phyloP scores from a whole-genome alignment of 768 basidiomycete species.

The Hypholoma fasciculare region DNA sequence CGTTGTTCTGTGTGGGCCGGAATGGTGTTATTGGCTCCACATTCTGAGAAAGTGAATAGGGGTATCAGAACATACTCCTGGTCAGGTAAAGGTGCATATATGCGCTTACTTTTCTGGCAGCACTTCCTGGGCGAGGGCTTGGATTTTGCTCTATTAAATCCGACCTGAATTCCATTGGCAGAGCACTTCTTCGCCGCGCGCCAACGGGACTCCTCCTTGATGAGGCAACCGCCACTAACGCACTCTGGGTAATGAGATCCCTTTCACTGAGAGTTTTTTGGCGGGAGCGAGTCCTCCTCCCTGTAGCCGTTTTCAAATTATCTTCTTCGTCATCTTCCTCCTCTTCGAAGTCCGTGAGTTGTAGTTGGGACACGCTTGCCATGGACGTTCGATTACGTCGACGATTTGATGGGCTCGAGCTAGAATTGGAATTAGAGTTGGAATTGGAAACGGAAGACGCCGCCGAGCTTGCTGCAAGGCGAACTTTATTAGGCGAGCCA shows the following conservation, averaged over 20 bases:
- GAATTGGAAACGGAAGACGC: slow-evolving; percentile 11
- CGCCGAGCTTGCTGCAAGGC: slow-evolving; percentile 14
- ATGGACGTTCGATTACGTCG: slow-evolving; percentile 28
- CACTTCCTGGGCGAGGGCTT: slow-evolving; percentile 6
- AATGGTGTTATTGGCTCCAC: slow-evolving; percentile 42
- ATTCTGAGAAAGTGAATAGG: slow-evolving; percentile 19
- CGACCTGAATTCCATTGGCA: slow-evolving; percentile 44
- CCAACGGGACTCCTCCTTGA: slow-evolving; percentile 50
- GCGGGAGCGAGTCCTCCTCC: slow-evolving; percentile 22
- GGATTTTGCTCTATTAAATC: slow-evolving; percentile 21
- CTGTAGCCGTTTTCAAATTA: slow-evolving; percentile 15
- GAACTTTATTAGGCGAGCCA: slow-evolving; percentile 32
- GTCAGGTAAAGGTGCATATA: slow-evolving; percentile 12
- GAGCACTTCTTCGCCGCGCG: slow-evolving; percentile 35
- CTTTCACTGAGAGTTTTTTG: slow-evolving; percentile 22
- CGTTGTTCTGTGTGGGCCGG: slow-evolving; percentile 13
- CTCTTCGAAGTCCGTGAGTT: slow-evolving; percentile 25
- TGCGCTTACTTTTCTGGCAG: slow-evolving; percentile 16
- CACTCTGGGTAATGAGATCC: slow-evolving; percentile 49
- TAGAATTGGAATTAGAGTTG: slow-evolving; percentile 21
- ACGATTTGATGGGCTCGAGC: slow-evolving; percentile 26
- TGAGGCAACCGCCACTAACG: slow-evolving; percentile 61
- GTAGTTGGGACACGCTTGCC: slow-evolving; percentile 23
- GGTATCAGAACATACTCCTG: not conserved
- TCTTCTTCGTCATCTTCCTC: slow-evolving; percentile 24